Percentiles rank a stretch among this genome's conserved stretches.
Conservation (phyloP, 805 yeast species). For the Wickerhamomyces pijperi region DNA sequence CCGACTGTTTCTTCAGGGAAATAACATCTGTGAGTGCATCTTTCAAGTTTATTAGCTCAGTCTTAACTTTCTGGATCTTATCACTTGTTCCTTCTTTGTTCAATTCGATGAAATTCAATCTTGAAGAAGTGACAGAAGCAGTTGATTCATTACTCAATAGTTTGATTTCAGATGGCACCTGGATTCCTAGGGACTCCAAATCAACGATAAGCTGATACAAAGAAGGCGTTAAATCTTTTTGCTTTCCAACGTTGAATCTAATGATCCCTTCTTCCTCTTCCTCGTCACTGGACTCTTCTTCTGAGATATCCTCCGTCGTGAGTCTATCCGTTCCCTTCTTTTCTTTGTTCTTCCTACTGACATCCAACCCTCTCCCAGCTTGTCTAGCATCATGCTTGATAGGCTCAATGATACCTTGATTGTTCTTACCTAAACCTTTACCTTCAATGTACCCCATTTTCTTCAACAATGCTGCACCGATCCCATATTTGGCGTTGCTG, state of each 20-base stretch:
- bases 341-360: conserved; percentile 20
- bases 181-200: conserved; percentile 12
- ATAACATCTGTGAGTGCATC: conserved; percentile 7
- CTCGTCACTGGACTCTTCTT: conserved; percentile 13
- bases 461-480: conserved; percentile 69
- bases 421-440: conserved; percentile 66
- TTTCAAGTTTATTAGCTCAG: conserved; percentile 8
- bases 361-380: conserved; percentile 69
- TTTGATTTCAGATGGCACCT: conserved; percentile 12
- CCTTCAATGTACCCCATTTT: conserved; percentile 87
- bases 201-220: conserved; percentile 14
- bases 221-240: conserved; percentile 3
- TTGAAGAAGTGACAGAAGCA: conserved; percentile 16
- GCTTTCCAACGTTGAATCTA: conserved; percentile 16
- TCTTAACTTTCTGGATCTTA: conserved; percentile 6
- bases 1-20: conserved; percentile 3
- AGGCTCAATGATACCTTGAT: conserved; percentile 72
- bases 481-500: conserved; percentile 44
- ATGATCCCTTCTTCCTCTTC: conserved; percentile 8
- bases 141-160: conserved; percentile 9
- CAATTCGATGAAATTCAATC: conserved; percentile 25
- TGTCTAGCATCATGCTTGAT: conserved; percentile 52
- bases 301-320: conserved; percentile 1
- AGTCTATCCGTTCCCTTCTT: conserved; percentile 1
- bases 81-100: conserved; percentile 23